Percentiles rank a stretch among this genome's conserved stretches.
Evolutionary conservation across 352 stramenopile genomes (phyloP).

Genomic region (Globisporangium takayamanum): DNA sequence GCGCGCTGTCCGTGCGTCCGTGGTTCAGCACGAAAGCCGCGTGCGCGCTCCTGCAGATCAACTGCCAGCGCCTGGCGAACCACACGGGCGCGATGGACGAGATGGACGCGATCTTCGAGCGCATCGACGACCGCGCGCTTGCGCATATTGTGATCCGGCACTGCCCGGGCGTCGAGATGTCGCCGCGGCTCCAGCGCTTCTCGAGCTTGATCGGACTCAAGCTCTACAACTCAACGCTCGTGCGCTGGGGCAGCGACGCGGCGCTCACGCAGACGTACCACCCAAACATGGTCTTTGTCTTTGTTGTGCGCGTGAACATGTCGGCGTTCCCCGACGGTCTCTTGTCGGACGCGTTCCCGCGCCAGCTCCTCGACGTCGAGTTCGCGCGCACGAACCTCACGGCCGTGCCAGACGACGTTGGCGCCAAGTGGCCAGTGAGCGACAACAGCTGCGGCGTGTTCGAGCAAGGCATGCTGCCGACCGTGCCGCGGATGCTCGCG

Average conservation of each 20-base stretch:
- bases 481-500: constrained; percentile 12
- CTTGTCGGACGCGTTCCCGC: constrained; percentile 26
- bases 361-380: constrained; percentile 27
- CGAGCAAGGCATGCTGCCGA: constrained; percentile 17
- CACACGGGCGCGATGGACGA: constrained; percentile 10
- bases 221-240: constrained; percentile 39
- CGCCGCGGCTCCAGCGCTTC: constrained; percentile 20
- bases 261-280: constrained; percentile 21
- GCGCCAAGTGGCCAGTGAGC: constrained; percentile 18
- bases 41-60: constrained; percentile 22
- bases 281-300: constrained; percentile 21
- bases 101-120: constrained; percentile 11
- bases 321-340: constrained; percentile 27
- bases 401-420: constrained; percentile 24
- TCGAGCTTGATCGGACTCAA: constrained; percentile 25
- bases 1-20: constrained; percentile 21
- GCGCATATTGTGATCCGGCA: constrained; percentile 30
- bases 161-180: constrained; percentile 28
- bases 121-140: constrained; percentile 18
- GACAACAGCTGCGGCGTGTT: constrained; percentile 8
- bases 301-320: constrained; percentile 31
- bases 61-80: constrained; percentile 14
- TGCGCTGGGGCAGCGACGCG: constrained; percentile 18
- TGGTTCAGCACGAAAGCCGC: constrained; percentile 19
- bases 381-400: constrained; percentile 33